Base-by-base conservation (phyloP, 768 basidiomycete genomes). In the Termitomyces sp. region DNA sequence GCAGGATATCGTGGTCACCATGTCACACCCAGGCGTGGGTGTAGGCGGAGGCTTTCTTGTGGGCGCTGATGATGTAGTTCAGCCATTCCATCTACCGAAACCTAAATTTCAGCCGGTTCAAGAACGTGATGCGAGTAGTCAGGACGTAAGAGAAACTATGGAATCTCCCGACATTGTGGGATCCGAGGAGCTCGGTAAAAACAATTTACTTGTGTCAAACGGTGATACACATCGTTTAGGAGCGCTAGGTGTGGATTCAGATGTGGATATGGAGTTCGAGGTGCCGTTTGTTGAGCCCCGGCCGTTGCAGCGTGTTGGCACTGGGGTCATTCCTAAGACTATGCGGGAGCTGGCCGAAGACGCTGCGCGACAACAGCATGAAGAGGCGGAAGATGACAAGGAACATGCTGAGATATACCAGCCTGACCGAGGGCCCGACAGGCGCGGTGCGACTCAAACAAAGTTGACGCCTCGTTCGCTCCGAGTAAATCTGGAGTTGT, bases 41-140 rank as follows among this genome's bases (percentile, higher is more conserved):
- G 59, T 67, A 17, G 76, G 71, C 54, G 88, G 87, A 12, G 90
- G 88, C 2, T 91, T 88, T 68, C 73, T 93, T 17, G 76, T 80
- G 7, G 83, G 77, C 14, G 86, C 83, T 7, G 88, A 86, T 62
- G 83, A 81, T 56, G 85, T 92, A 51, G 87, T 93, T 2, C 74
- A 87, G 66, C 80, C 82, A 2, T 93, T 83, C 66, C 78, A 78
- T 55, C 71, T 93, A 26, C 90, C 90, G 1, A 83, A 82, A 60
- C 77, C 79, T 60, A 76, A 82, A 58, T 78, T 80, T 63, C 76
- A 74, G 44, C 71, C 75, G 35, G 55, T 69, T 47, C 63, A 70
- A 35, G 64, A 68, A 15, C 50, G 59, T 12, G 54, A 51, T 30
- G 30, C 12, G 26, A 30, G n/a, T 52, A 22, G 24, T 22, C 24